Evolutionary conservation across 345 rosid species (phyloP).

Genomic region (Citrus sinensis): DVS_A1.0 CM039167.1:5569001-5569500

Average conservation of each 20-base stretch:
- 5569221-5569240: not conserved
- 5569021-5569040: not conserved
- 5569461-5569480: too few relatives aligned
- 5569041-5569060: not conserved
- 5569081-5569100: not conserved
- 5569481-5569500: too few relatives aligned
- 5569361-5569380: too few relatives aligned
- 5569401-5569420: too few relatives aligned
- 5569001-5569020: slow-evolving; percentile 1
- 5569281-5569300: not conserved
- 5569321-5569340: too few relatives aligned
- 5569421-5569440: too few relatives aligned
- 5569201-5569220: not conserved
- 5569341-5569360: too few relatives aligned
- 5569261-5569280: not conserved
- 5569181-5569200: not conserved
- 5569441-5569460: too few relatives aligned
- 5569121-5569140: not conserved
- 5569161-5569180: not conserved
- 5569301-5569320: too few relatives aligned
- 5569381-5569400: too few relatives aligned
- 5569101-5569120: not conserved
- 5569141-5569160: too few relatives aligned
- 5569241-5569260: not conserved
- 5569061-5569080: not conserved